A percentile compares a stretch with the other conserved stretches of the same genome.
These are phyloP conservation scores for Linderina pennispora DNA, from an alignment of 192 early-diverging fungal species.

Conservation along the genomic window DNA sequence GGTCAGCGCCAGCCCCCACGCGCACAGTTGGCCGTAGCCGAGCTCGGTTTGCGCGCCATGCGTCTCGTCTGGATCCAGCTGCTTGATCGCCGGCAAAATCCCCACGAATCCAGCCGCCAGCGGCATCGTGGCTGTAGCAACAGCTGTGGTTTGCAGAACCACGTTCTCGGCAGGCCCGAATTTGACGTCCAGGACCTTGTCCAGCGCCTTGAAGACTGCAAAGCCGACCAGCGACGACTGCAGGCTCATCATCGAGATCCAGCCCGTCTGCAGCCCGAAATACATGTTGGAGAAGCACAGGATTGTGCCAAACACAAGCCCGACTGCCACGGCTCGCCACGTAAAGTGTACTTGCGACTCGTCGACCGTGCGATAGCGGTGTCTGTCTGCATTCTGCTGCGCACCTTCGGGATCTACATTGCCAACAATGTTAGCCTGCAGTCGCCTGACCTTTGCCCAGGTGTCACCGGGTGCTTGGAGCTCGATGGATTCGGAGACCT, in stretches of 20 bases:
- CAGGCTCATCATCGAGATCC: constrained; percentile 75
- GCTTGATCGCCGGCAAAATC: constrained; percentile 73
- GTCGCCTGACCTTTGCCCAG: no score
- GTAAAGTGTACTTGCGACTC: constrained; percentile 37
- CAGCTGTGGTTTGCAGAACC: constrained; percentile 74
- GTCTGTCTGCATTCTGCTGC: neutral
- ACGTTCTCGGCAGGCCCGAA: constrained; percentile 84
- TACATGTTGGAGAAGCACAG: constrained; percentile 86
- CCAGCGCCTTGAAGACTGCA: constrained; percentile 65
- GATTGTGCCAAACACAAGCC: constrained; percentile 60
- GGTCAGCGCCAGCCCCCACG: constrained; percentile 71
- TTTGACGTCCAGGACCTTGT: constrained; percentile 39
- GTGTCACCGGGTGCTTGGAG: no score
- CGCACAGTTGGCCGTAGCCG: constrained; percentile 50
- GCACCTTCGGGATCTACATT: constrained; percentile 14
- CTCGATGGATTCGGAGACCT: no score
- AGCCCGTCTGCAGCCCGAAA: constrained; percentile 78
- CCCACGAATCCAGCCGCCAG: constrained; percentile 75
- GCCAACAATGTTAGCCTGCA: no score
- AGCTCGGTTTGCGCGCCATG: constrained; percentile 48
- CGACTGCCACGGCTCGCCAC: constrained; percentile 50
- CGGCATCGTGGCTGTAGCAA: constrained; percentile 83
- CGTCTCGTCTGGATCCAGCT: constrained; percentile 55
- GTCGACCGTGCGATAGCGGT: constrained; percentile 27
- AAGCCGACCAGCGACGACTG: constrained; percentile 70